A percentile compares a stretch with the other conserved stretches of the same genome.
phyloP scores from a whole-genome alignment of 495 filamentous ascomycete species.

The Penicillium angulare region DNA sequence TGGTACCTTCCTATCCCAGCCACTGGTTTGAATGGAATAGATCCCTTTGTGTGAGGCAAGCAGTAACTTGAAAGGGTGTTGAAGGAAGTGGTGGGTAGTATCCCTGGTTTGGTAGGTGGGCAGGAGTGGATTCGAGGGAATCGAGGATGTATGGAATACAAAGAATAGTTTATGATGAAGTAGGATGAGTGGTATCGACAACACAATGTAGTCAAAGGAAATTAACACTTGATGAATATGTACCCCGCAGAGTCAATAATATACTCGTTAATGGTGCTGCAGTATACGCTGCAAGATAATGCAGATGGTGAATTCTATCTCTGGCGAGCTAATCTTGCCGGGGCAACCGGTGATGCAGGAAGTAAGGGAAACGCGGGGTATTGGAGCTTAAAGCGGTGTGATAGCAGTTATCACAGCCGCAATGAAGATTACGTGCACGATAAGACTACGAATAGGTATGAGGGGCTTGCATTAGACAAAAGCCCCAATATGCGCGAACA shows the following conservation, averaged over 20 bases:
- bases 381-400: neutral
- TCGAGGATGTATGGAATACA: neutral
- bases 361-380: conserved; percentile 1
- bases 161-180: neutral
- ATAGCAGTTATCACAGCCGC: too few species aligned
- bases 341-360: neutral
- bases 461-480: too few species aligned
- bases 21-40: neutral
- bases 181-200: neutral
- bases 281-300: conserved; percentile 7
- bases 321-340: neutral
- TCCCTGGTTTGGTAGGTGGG: neutral
- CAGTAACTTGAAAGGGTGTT: neutral
- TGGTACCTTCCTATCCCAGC: neutral
- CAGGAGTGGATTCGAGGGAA: neutral
- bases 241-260: neutral
- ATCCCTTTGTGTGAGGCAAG: neutral
- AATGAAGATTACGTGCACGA: too few species aligned
- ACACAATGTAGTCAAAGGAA: too few species aligned
- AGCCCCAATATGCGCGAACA: too few species aligned
- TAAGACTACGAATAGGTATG: too few species aligned
- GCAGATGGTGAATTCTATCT: conserved; percentile 1
- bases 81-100: neutral
- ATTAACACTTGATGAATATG: neutral
- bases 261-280: neutral